Conservation (phyloP, 2,329 filamentous ascomycete genomes). For the Fusarium subglutinans region DNA sequence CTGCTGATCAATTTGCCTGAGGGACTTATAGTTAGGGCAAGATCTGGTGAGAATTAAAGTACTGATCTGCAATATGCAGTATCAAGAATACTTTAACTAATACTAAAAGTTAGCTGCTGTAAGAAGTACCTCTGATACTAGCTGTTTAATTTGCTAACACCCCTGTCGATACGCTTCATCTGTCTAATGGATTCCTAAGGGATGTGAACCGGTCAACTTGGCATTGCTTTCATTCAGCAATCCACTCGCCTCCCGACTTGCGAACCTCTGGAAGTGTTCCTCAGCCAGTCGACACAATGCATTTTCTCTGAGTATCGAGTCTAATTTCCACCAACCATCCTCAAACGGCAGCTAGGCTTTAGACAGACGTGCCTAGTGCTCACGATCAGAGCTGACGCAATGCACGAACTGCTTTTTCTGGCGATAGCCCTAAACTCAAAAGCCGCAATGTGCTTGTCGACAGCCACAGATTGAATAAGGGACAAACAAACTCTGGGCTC, state of each 20-base stretch:
- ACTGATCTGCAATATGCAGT: too few species aligned
- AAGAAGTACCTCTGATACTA: too few species aligned
- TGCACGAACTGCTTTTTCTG: conserved; percentile 35
- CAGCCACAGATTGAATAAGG: conserved; percentile 2
- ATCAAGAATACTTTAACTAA: too few species aligned
- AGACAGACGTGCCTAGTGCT: conserved; percentile 32
- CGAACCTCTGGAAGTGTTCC: background rate
- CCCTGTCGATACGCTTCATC: too few species aligned
- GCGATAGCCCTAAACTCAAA: conserved; percentile 37
- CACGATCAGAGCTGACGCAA: conserved; percentile 41
- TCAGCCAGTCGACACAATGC: conserved; percentile 5
- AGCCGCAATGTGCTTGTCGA: conserved; percentile 33
- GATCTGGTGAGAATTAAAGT: too few species aligned
- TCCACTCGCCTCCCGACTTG: background rate
- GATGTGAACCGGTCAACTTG: conserved; percentile 36
- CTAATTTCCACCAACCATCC: conserved; percentile 36
- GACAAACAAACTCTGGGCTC: conserved; percentile 6
- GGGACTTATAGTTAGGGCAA: too few species aligned
- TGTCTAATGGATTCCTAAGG: too few species aligned
- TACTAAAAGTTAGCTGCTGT: too few species aligned
- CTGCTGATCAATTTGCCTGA: too few species aligned
- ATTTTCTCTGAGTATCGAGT: background rate
- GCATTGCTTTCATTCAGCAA: conserved; percentile 12
- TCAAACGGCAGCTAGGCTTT: conserved; percentile 30
- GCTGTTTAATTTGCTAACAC: too few species aligned